phyloP scores from a whole-genome alignment of 108 stramenopile genomes.

The Nannochloropsis gaditana region DNA sequence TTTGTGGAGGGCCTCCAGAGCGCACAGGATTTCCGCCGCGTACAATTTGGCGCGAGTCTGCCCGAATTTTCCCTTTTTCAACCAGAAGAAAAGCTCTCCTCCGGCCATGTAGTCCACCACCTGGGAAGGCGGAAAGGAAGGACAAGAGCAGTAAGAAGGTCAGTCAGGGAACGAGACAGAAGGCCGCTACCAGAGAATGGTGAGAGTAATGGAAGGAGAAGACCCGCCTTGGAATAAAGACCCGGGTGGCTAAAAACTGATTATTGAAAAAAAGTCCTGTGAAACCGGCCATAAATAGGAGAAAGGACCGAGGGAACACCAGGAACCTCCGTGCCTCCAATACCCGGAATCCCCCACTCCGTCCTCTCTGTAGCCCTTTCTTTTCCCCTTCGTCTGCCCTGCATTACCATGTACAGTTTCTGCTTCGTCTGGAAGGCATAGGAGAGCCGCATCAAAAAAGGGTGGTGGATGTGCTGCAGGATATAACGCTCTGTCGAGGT shows the following conservation, averaged over 20 bases:
- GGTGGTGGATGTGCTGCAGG: conserved; percentile 60
- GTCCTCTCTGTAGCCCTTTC: too few species aligned
- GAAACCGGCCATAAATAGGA: too few species aligned
- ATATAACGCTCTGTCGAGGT: conserved; percentile 87
- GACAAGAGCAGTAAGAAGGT: background rate
- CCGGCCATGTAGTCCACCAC: conserved; percentile 41
- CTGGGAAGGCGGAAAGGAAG: background rate
- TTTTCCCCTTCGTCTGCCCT: too few species aligned
- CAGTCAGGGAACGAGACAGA: background rate
- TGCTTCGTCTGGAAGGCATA: conserved; percentile 55
- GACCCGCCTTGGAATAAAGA: too few species aligned
- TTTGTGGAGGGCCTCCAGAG: conserved; percentile 44
- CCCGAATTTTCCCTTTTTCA: conserved; percentile 33
- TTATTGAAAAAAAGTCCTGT: too few species aligned
- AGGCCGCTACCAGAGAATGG: background rate
- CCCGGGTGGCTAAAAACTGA: too few species aligned
- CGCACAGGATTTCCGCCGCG: conserved; percentile 32
- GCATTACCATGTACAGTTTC: conserved; percentile 51
- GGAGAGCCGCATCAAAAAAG: conserved; percentile 54
- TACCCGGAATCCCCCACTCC: too few species aligned
- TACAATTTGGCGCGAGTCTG: conserved; percentile 29
- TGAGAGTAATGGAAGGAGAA: too few species aligned
- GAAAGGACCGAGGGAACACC: too few species aligned
- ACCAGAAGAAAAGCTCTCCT: conserved; percentile 44
- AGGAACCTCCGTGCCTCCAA: too few species aligned